Base-by-base conservation (phyloP, 352 stramenopile species). In the Lagenidium giganteum region DNA sequence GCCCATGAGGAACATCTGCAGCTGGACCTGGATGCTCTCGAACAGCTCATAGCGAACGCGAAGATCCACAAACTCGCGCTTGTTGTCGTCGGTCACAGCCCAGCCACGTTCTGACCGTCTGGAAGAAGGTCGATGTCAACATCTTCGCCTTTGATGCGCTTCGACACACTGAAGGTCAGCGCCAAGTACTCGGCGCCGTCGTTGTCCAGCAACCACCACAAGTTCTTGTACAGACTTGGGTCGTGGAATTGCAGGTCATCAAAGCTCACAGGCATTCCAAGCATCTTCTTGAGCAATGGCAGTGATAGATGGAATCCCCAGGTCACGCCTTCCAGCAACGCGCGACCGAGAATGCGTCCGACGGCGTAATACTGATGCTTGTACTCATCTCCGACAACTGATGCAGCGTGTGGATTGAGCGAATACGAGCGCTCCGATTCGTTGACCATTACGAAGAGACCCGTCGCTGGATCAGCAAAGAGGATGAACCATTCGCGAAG, bases 271-370 rank as follows among this genome's bases (percentile, higher is more conserved):
- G 95, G 94, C 52, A 93, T 93, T 29, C 86, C 93, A 8, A 98
- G 67, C 13, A 98, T 83, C 45, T 98, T 84, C 64, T 98, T 99
- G 60, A 98, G 96, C 37, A 99, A 63, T 38, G 95, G 87, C 8
- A 93, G 70, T 9, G 94, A 82, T 29, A 99, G 78, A 51, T 98
- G 94, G 25, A 93, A 90, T 21, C 77, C 66, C 18, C 97, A 87
- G 11, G 98, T 64, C 25, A 96, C 83, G 42, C 87, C 75, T 67
- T 98, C 94, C 5, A 84, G 47, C 21, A 83, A 34, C 2, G 61
- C 67, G 2, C 70, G 63, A 3, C 72, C 70, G 46, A 88, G 55
- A 12, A 85, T 44, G 8, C 71, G 64, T 7, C 70, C 71, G 9
- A 65, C 67, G 9, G 66, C 54, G 30, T 67, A 79, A 30, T 70